Conservation (phyloP, 768 basidiomycete genomes). For the Mycena pura region DNA sequence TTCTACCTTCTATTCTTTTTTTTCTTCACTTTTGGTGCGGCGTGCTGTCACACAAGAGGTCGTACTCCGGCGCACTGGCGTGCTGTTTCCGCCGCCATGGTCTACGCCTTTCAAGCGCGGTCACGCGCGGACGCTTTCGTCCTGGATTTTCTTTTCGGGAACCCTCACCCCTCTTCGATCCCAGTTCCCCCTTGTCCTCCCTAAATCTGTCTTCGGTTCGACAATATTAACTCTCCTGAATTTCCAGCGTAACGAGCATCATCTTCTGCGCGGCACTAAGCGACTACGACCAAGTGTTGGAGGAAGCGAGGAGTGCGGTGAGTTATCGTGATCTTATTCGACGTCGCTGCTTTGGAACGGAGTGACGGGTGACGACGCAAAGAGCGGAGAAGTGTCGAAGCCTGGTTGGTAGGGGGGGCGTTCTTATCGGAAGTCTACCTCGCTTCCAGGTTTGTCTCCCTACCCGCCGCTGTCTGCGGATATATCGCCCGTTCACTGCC, state of each 20-base stretch:
- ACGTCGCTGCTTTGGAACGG: background rate
- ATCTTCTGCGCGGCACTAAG: slow-evolving; percentile 63
- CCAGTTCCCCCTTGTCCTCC: background rate
- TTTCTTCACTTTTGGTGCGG: background rate
- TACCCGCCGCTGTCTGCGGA: too few relatives aligned
- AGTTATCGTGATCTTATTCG: slow-evolving; percentile 18
- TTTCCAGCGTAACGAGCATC: slow-evolving; percentile 53
- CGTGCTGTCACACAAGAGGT: background rate
- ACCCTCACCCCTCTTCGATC: background rate
- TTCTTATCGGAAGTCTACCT: too few relatives aligned
- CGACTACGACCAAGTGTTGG: slow-evolving; percentile 64
- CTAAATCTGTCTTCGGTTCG: background rate
- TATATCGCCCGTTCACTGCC: too few relatives aligned
- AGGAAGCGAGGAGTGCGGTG: slow-evolving; percentile 60
- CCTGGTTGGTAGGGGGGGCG: too few relatives aligned
- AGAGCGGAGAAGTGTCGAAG: background rate
- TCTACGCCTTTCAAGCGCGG: background rate
- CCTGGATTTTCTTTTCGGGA: too few relatives aligned
- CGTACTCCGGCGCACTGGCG: background rate
- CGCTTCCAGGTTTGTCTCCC: too few relatives aligned
- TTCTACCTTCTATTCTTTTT: background rate
- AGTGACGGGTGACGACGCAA: background rate
- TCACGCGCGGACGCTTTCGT: too few relatives aligned
- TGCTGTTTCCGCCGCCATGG: background rate
- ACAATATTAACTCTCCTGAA: background rate